Evolutionary conservation across 257 asterid genomes (phyloP).

Genomic region (Fraxinus americana): DNA sequence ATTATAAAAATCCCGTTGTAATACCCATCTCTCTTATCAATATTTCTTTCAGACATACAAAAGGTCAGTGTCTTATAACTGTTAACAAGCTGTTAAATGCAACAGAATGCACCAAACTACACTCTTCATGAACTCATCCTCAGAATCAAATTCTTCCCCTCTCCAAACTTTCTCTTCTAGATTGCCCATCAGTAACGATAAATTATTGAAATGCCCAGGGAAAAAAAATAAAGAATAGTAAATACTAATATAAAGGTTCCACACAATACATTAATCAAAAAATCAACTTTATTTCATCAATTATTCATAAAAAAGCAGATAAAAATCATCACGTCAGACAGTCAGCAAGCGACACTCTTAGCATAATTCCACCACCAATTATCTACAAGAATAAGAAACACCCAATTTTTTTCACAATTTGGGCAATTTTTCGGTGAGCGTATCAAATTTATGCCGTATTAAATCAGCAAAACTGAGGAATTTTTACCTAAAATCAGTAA

Average conservation of each 20-base stretch:
- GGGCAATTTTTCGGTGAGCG: constrained; percentile 11
- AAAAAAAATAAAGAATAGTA: background rate
- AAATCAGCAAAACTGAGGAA: constrained; percentile 26
- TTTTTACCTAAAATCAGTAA: background rate
- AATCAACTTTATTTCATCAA: constrained; percentile 3
- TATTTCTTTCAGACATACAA: background rate
- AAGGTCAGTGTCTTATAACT: background rate
- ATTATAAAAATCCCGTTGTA: background rate
- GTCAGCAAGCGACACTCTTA: constrained; percentile 10
- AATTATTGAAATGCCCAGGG: background rate
- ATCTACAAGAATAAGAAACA: constrained; percentile 16
- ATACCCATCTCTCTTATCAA: constrained; percentile 1
- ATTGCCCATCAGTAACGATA: background rate
- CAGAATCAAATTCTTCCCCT: background rate
- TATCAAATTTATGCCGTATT: background rate
- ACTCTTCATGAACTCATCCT: background rate
- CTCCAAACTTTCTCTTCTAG: background rate
- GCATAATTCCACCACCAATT: constrained; percentile 22
- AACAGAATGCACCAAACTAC: background rate
- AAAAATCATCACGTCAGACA: constrained; percentile 5
- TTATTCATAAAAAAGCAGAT: constrained; percentile 2
- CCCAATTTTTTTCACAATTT: background rate
- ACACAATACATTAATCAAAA: constrained; percentile 3
- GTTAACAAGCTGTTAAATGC: background rate
- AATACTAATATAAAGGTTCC: background rate